These are phyloP conservation scores for Hymenoscyphus infarciens DNA, from an alignment of 2,329 filamentous ascomycete species.

Conservation along the genomic window DNA sequence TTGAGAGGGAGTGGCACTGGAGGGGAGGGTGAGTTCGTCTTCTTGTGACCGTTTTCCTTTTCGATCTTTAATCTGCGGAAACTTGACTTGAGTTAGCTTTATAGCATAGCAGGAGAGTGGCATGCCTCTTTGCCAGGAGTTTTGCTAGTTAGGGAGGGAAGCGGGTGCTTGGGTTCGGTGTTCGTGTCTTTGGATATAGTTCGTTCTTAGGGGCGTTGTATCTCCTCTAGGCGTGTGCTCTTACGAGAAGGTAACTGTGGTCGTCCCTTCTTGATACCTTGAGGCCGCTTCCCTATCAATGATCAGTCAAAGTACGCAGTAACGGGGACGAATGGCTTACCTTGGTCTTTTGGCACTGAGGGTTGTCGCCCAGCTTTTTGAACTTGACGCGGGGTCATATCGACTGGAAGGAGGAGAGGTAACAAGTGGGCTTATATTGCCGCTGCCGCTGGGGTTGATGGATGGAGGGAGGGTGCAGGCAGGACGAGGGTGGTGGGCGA, in stretches of 20 bases:
- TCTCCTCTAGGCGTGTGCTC: neutral
- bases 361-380: slow-evolving; percentile 23
- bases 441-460: neutral
- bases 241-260: slow-evolving; percentile 21
- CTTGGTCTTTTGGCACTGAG: slow-evolving; percentile 23
- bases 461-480: neutral
- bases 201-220: neutral
- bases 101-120: slow-evolving; percentile 17
- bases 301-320: slow-evolving; percentile 25
- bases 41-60: slow-evolving; percentile 24
- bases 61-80: slow-evolving; percentile 19
- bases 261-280: slow-evolving; percentile 27
- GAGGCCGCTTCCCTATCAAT: slow-evolving; percentile 24
- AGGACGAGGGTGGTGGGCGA: no score
- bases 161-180: neutral
- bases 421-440: neutral
- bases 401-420: neutral
- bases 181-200: neutral
- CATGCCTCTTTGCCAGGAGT: slow-evolving; percentile 22
- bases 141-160: slow-evolving; percentile 23
- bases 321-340: slow-evolving; percentile 17
- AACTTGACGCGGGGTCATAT: slow-evolving; percentile 25
- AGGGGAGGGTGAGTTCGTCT: slow-evolving; percentile 7
- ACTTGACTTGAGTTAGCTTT: slow-evolving; percentile 26
- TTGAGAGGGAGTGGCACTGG: slow-evolving; percentile 15